Conservation (phyloP, 2,329 filamentous ascomycete species). For the Madurella fahalii region DNA sequence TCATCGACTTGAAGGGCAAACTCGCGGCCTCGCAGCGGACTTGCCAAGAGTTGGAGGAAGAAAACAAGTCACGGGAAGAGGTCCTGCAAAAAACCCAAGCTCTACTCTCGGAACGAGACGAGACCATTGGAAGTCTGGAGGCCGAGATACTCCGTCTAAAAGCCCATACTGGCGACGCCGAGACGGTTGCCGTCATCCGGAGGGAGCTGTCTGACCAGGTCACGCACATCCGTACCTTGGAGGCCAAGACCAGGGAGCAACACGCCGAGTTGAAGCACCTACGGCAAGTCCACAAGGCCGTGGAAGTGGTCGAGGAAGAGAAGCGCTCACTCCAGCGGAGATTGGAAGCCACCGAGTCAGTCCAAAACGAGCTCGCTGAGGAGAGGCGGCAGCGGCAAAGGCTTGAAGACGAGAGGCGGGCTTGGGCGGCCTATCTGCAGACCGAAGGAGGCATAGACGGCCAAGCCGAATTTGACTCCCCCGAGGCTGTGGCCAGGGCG, state of each 20-base stretch:
- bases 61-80: constrained; percentile 52
- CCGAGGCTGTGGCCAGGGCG: constrained; percentile 80
- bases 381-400: constrained; percentile 77
- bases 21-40: constrained; percentile 43
- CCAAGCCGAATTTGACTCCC: constrained; percentile 76
- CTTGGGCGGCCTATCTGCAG: constrained; percentile 84
- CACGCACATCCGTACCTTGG: constrained; percentile 80
- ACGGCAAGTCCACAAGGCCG: constrained; percentile 76
- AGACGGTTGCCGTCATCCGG: constrained; percentile 81
- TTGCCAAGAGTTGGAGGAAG: constrained; percentile 56
- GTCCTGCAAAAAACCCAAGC: constrained; percentile 60
- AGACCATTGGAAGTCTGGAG: constrained; percentile 69
- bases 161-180: constrained; percentile 79
- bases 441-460: constrained; percentile 57
- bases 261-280: constrained; percentile 74
- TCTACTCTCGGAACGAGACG: constrained; percentile 64
- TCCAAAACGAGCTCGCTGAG: constrained; percentile 75
- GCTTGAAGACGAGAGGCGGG: constrained; percentile 79
- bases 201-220: constrained; percentile 88
- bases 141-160: constrained; percentile 79
- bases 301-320: constrained; percentile 92
- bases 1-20: constrained; percentile 52
- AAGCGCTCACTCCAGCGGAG: constrained; percentile 78
- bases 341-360: constrained; percentile 66
- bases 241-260: constrained; percentile 76